Evolutionary conservation across 2,329 filamentous ascomycete genomes (phyloP), one percentile per base, ranked within the genome.

Genomic region (Zymoseptoria passerinii): DNA sequence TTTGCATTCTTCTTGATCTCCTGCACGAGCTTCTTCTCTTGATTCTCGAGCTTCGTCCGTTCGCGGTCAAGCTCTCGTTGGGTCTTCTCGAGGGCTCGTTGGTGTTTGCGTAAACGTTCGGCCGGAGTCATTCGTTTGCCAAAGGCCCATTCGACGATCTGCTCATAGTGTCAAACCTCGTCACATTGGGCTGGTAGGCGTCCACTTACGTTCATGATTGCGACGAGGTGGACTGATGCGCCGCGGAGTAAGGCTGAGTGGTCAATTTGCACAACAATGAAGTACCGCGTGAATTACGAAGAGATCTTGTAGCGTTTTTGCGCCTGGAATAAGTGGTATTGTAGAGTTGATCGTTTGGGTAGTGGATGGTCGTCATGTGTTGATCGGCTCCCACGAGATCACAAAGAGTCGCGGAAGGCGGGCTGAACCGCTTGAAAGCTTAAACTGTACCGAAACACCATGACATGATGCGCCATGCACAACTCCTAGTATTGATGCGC

Each of bases 1-100:
- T 99, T 96, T 56, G 94, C 94, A 70, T 89, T 96, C 78, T 95
- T 95, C 80, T 96, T 97, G 78, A 99, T 99, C 72, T 97, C 92
- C 64, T 87, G 82, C 56, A 96, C 87, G 56, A 99, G 81, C 70
- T 95, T 96, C 84, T 96, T 97, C 80, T 99, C 94, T 74, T 99
- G 94, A 72, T 96, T 95, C 78, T 99, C 94, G 29, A 99, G 81
- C 79, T 99, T 99, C 64, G 92, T 86, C 58, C 94, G 84, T 74
- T 96, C 92, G 63, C 95, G 88, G 71, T 99, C 94, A 55, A 99
- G 83, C 74, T 99, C 94, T 67, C 94, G 86, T 71, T 97, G 94
- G 9, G 94, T 95, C 80, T 96, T 96, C 76, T 99, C 94, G 64
- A 99, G 86, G 66, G 94, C 91, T 68, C 94, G 85, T 78, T 97